These are phyloP conservation scores for Omphalotus guepiniiformis DNA, from an alignment of 768 basidiomycete genomes.

Conservation along the genomic window DNA sequence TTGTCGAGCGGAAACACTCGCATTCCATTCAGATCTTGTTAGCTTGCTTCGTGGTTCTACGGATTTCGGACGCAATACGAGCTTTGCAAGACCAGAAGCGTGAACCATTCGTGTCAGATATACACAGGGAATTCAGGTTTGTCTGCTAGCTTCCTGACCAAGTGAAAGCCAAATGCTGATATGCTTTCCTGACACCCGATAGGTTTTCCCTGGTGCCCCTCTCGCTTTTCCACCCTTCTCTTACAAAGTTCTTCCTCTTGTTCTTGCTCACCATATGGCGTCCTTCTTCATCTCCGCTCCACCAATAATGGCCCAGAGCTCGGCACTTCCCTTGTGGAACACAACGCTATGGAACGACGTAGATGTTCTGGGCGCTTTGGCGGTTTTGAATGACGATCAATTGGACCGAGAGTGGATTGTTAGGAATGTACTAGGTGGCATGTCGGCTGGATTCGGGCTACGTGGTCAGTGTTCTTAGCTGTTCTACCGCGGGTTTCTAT, in stretches of 20 bases:
- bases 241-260: conserved; percentile 82
- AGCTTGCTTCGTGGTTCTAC: conserved; percentile 51
- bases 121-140: conserved; percentile 62
- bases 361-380: conserved; percentile 36
- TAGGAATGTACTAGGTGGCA: conserved; percentile 77
- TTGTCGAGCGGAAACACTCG: conserved; percentile 53
- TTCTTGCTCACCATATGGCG: conserved; percentile 80
- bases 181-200: too few relatives aligned
- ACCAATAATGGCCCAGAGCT: too few relatives aligned
- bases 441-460: conserved; percentile 84
- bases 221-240: conserved; percentile 77
- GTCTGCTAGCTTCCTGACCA: too few relatives aligned
- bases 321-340: too few relatives aligned
- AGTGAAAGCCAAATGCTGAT: too few relatives aligned
- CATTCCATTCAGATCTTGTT: conserved; percentile 69
- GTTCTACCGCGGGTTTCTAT: background rate
- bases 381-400: conserved; percentile 65
- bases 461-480: conserved; percentile 42
- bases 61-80: too few relatives aligned
- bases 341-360: too few relatives aligned
- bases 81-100: too few relatives aligned
- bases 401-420: conserved; percentile 83
- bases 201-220: conserved; percentile 75
- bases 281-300: too few relatives aligned
- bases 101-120: conserved; percentile 41